These are phyloP conservation scores for Limtongia smithiae DNA, from an alignment of 805 yeast genomes.

Conservation along the genomic window DNA sequence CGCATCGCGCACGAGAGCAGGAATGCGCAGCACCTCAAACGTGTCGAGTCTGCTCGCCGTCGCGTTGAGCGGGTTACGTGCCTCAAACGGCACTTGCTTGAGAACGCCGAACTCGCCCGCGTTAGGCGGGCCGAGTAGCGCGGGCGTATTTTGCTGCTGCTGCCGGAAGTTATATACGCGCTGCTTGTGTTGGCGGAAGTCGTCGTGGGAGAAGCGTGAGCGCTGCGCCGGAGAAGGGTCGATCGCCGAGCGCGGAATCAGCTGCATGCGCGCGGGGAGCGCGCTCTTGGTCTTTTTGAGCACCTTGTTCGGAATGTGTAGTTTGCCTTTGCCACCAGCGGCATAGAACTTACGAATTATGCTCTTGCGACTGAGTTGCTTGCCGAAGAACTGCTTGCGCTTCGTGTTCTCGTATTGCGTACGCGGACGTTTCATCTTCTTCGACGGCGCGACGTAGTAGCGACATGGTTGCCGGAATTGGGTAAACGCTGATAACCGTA, in stretches of 20 bases:
- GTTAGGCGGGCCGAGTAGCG: constrained; percentile 32
- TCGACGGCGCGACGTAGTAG: too few relatives aligned
- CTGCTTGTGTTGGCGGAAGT: constrained; percentile 18
- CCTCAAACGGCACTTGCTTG: constrained; percentile 30
- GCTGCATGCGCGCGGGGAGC: constrained; percentile 5
- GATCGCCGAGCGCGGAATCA: constrained; percentile 8
- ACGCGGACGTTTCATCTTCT: too few relatives aligned
- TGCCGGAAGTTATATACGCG: constrained; percentile 13
- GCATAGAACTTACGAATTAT: too few relatives aligned
- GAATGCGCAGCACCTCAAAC: constrained; percentile 64
- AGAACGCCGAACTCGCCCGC: constrained; percentile 36
- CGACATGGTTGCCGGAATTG: too few relatives aligned
- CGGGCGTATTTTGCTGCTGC: constrained; percentile 16
- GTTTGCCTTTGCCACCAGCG: too few relatives aligned
- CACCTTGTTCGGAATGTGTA: too few relatives aligned
- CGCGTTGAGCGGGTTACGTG: constrained; percentile 37
- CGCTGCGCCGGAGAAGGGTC: constrained; percentile 14
- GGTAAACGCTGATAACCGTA: too few relatives aligned
- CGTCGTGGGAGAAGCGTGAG: constrained; percentile 17
- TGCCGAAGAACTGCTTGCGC: too few relatives aligned
- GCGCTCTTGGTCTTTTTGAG: too few relatives aligned
- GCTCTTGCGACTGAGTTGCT: too few relatives aligned
- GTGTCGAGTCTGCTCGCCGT: constrained; percentile 51
- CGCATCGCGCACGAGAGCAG: constrained; percentile 63
- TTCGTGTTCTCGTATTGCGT: too few relatives aligned